Conservation (phyloP, 2,329 filamentous ascomycete species). For the Monosporascus sp. region DNA sequence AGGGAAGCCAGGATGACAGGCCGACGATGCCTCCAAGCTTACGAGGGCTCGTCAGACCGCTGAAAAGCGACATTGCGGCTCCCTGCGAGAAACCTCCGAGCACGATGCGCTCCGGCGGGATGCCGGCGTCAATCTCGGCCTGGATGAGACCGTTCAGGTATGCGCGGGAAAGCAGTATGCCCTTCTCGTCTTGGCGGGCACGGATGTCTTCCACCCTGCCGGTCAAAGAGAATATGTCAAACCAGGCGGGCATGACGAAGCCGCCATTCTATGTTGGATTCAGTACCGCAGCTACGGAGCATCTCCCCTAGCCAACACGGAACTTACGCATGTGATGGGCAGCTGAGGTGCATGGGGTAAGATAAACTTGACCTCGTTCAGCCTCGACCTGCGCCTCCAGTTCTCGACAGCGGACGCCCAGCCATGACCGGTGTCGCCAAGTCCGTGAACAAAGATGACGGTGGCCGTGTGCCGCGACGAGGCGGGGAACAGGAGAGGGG, state of each 20-base stretch:
- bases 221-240: slow-evolving; percentile 52
- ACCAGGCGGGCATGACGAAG: slow-evolving; percentile 82
- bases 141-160: slow-evolving; percentile 78
- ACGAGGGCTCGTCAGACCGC: slow-evolving; percentile 65
- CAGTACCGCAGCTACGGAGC: slow-evolving; percentile 1
- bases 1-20: slow-evolving; percentile 73
- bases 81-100: slow-evolving; percentile 84
- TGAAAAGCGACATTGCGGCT: slow-evolving; percentile 78
- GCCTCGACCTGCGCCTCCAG: slow-evolving; percentile 72
- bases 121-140: slow-evolving; percentile 72
- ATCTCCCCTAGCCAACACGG: neutral
- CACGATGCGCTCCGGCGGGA: slow-evolving; percentile 76
- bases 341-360: slow-evolving; percentile 86
- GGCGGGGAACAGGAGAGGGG: slow-evolving; percentile 24
- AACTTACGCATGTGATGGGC: slow-evolving; percentile 74
- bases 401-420: slow-evolving; percentile 83
- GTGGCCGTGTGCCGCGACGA: slow-evolving; percentile 72
- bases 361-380: slow-evolving; percentile 89
- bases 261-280: slow-evolving; percentile 57
- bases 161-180: slow-evolving; percentile 66
- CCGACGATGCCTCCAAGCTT: slow-evolving; percentile 87
- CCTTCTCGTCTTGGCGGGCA: slow-evolving; percentile 52
- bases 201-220: slow-evolving; percentile 24
- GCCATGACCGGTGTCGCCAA: slow-evolving; percentile 77
- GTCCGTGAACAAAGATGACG: slow-evolving; percentile 87